These are phyloP conservation scores for Mrakia gelida DNA, from an alignment of 768 basidiomycete species.

Conservation along the genomic window DNA sequence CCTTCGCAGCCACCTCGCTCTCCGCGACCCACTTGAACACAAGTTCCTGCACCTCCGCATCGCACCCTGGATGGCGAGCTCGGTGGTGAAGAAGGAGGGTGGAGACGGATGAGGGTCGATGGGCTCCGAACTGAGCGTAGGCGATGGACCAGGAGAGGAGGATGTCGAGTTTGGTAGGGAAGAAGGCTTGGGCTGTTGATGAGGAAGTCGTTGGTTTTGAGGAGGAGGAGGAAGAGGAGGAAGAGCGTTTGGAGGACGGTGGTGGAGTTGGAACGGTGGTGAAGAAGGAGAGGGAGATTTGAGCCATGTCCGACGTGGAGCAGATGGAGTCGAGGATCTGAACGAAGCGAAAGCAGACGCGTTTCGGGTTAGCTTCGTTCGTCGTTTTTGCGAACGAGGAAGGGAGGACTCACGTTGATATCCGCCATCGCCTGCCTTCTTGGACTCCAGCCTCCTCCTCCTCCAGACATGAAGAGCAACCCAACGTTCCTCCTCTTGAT, in stretches of 20 bases:
- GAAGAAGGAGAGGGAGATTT: slow-evolving; percentile 26
- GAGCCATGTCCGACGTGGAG: slow-evolving; percentile 18
- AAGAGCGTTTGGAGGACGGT: not conserved
- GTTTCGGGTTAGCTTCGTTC: not conserved
- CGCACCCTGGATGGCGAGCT: slow-evolving; percentile 1
- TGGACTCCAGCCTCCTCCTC: slow-evolving; percentile 19
- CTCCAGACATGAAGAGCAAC: slow-evolving; percentile 24
- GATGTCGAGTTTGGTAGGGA: slow-evolving; percentile 31
- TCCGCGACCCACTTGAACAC: slow-evolving; percentile 27
- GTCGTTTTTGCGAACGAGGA: not conserved
- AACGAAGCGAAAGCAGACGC: not conserved
- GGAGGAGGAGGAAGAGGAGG: not conserved
- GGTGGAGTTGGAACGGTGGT: not conserved
- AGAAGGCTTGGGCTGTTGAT: not conserved
- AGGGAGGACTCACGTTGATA: slow-evolving; percentile 7
- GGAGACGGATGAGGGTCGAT: slow-evolving; percentile 20
- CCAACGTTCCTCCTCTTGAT: slow-evolving; percentile 25
- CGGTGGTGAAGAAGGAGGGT: slow-evolving; percentile 20
- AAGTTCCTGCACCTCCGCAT: slow-evolving; percentile 1
- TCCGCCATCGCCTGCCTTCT: slow-evolving; percentile 22
- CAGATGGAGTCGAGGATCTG: slow-evolving; percentile 29
- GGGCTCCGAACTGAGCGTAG: slow-evolving; percentile 6
- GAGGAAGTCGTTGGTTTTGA: not conserved
- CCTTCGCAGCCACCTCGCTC: slow-evolving; percentile 14
- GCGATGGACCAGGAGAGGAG: slow-evolving; percentile 32